phyloP scores from a whole-genome alignment of 306 rosid species.

The Cicer chorassanicum region DNA sequence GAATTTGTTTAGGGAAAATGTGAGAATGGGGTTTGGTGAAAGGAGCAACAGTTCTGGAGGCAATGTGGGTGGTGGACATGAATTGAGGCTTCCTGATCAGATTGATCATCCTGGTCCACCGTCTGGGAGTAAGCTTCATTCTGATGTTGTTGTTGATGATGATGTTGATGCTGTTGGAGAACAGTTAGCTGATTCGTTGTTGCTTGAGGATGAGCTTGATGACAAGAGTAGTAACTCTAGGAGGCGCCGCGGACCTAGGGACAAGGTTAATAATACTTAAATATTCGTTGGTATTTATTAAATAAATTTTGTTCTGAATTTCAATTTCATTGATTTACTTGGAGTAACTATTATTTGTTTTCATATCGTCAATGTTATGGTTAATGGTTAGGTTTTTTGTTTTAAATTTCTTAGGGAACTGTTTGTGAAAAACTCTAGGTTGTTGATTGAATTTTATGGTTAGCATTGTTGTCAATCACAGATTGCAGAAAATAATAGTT shows the following conservation, averaged over 20 bases:
- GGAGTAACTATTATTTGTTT: background rate
- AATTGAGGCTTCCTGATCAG: slow-evolving; percentile 57
- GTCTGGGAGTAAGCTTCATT: slow-evolving; percentile 57
- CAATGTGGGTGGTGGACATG: slow-evolving; percentile 36
- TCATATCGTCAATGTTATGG: background rate
- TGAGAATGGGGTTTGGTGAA: slow-evolving; percentile 43
- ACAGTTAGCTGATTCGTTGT: slow-evolving; percentile 66
- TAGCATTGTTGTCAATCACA: background rate
- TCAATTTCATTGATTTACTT: background rate
- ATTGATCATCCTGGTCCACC: slow-evolving; percentile 71
- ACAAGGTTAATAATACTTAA: slow-evolving; percentile 61
- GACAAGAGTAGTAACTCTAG: slow-evolving; percentile 54
- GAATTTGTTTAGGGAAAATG: slow-evolving; percentile 44
- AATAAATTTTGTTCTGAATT: slow-evolving; percentile 10
- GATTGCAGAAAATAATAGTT: too few species aligned
- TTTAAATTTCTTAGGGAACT: slow-evolving; percentile 25
- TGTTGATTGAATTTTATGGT: background rate
- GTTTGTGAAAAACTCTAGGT: background rate
- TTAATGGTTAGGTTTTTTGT: background rate
- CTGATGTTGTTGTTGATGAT: slow-evolving; percentile 31
- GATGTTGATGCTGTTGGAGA: slow-evolving; percentile 60
- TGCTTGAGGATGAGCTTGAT: slow-evolving; percentile 67
- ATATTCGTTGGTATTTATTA: slow-evolving; percentile 16
- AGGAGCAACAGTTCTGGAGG: slow-evolving; percentile 42
- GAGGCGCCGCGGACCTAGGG: slow-evolving; percentile 56